Conservation (phyloP, 1,284 basidiomycete genomes). For the Sparassis latifolia region DNA sequence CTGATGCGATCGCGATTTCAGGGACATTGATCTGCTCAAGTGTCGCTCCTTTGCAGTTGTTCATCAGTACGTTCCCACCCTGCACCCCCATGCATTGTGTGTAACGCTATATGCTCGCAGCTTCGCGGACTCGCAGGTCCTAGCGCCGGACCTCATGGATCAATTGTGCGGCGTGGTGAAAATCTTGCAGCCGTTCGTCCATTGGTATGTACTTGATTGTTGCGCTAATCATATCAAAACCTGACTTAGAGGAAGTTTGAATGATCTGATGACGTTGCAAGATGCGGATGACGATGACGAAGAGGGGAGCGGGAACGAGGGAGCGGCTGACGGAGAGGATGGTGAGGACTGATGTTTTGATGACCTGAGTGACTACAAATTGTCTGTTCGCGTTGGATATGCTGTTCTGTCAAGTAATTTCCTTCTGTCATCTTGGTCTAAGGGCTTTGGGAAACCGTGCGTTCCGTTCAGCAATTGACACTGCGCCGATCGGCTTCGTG, state of each 20-base stretch:
- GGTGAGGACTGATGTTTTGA: not conserved
- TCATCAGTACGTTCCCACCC: constrained; percentile 42
- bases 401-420: too few species aligned
- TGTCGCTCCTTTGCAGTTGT: constrained; percentile 74
- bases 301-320: constrained; percentile 5
- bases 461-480: too few species aligned
- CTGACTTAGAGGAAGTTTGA: constrained; percentile 41
- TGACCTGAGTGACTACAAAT: too few species aligned
- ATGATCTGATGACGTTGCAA: constrained; percentile 56
- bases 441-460: too few species aligned
- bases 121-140: constrained; percentile 73
- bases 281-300: constrained; percentile 27
- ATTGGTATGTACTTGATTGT: constrained; percentile 51
- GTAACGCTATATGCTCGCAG: constrained; percentile 30
- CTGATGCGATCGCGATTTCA: constrained; percentile 18
- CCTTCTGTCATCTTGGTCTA: too few species aligned
- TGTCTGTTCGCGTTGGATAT: too few species aligned
- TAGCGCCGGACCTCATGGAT: constrained; percentile 60
- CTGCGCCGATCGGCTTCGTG: too few species aligned
- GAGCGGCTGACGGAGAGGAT: not conserved
- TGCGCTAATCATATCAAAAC: not conserved
- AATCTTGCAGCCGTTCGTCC: constrained; percentile 72
- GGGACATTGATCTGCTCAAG: constrained; percentile 84
- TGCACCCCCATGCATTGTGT: not conserved
- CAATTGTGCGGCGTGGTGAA: constrained; percentile 48